Conservation (phyloP, 2,329 filamentous ascomycete genomes). For the Rhinocladiella similis region DNA sequence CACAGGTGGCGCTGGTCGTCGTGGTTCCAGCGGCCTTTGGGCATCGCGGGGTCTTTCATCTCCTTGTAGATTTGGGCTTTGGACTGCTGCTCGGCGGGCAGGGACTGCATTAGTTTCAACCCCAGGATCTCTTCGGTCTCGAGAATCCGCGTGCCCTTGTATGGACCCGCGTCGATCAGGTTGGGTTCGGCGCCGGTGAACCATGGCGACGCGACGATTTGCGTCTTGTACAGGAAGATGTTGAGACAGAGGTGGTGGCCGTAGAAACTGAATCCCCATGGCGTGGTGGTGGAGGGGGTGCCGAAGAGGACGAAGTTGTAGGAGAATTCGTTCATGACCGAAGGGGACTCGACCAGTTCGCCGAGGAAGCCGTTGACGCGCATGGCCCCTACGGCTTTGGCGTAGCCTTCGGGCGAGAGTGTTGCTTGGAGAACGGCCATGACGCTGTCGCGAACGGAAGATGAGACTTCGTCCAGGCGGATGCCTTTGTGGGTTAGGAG, state of each 20-base stretch:
- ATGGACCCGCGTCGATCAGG: slow-evolving; percentile 64
- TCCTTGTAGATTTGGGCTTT: slow-evolving; percentile 58
- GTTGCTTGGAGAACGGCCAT: slow-evolving; percentile 58
- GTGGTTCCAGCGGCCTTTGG: slow-evolving; percentile 68
- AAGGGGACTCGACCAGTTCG: slow-evolving; percentile 61
- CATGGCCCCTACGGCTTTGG: slow-evolving; percentile 69
- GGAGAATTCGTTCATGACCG: slow-evolving; percentile 71
- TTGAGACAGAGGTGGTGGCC: slow-evolving; percentile 77
- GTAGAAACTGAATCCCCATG: slow-evolving; percentile 75
- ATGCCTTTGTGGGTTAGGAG: slow-evolving; percentile 68
- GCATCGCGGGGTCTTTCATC: slow-evolving; percentile 67
- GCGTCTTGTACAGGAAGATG: slow-evolving; percentile 64
- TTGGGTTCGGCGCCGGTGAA: slow-evolving; percentile 83
- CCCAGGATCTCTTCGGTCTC: slow-evolving; percentile 65
- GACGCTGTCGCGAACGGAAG: slow-evolving; percentile 49
- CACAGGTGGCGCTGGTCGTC: slow-evolving; percentile 78
- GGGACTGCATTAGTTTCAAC: slow-evolving; percentile 67
- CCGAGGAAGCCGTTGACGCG: slow-evolving; percentile 74
- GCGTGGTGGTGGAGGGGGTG: slow-evolving; percentile 53
- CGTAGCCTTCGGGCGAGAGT: slow-evolving; percentile 69
- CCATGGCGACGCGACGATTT: slow-evolving; percentile 70
- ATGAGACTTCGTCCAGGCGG: slow-evolving; percentile 63
- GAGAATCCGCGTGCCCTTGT: slow-evolving; percentile 66
- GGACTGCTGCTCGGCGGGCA: slow-evolving; percentile 48
- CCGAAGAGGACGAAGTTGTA: slow-evolving; percentile 78